A percentile compares a stretch with the other conserved stretches of the same genome.
Conservation (phyloP, 495 filamentous ascomycete genomes). For the Astrothelium subdiscretum region DNA sequence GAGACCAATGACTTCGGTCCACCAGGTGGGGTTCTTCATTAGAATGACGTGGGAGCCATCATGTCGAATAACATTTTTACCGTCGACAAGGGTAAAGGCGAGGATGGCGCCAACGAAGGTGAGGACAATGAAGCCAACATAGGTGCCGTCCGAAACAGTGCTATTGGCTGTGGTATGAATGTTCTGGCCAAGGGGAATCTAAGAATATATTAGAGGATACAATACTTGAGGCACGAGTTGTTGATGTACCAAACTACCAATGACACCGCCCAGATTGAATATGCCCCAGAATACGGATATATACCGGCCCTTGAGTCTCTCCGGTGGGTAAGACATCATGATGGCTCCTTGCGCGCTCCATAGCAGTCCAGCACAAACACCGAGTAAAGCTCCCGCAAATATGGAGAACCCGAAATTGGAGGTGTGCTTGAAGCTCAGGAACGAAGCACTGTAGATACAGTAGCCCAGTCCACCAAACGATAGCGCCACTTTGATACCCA, state of each 20-base stretch:
- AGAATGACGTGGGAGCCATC: conserved; percentile 76
- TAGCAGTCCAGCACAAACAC: conserved; percentile 71
- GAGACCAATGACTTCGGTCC: conserved; percentile 64
- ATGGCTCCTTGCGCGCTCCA: conserved; percentile 92
- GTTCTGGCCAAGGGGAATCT: conserved; percentile 73
- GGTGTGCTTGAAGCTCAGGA: conserved; percentile 74
- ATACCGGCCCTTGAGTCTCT: conserved; percentile 72
- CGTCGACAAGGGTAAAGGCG: conserved; percentile 61
- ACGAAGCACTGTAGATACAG: conserved; percentile 66
- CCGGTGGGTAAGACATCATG: conserved; percentile 88
- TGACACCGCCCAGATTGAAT: conserved; percentile 87
- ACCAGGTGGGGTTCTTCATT: conserved; percentile 69
- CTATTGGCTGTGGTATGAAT: conserved; percentile 47
- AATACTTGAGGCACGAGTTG: background rate
- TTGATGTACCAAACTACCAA: conserved; percentile 71
- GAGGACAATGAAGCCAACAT: conserved; percentile 80
- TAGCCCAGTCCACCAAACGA: conserved; percentile 79
- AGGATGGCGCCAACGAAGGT: conserved; percentile 67
- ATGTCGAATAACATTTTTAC: conserved; percentile 61
- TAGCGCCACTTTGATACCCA: conserved; percentile 63
- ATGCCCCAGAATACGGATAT: conserved; percentile 92
- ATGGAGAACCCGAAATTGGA: conserved; percentile 44
- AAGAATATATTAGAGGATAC: background rate
- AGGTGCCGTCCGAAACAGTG: conserved; percentile 71
- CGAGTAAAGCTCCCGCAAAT: conserved; percentile 47